Base-by-base conservation (phyloP, 2,329 filamentous ascomycete genomes). In the Epichloe sylvatica region DNA sequence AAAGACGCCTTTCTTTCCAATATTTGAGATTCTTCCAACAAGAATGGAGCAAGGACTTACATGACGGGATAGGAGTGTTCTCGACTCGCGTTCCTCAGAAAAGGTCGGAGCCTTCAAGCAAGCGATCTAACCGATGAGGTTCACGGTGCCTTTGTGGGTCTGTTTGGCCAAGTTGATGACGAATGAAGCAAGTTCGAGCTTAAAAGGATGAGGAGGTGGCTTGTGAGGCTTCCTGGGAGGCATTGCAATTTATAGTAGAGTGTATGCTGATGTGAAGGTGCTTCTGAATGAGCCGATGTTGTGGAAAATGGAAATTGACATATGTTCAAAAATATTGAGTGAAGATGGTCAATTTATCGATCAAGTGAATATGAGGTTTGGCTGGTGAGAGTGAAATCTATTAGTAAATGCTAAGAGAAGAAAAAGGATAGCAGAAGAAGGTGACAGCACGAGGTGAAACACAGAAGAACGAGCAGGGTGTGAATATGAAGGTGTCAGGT, bases 41-140 rank as follows among this genome's bases (percentile, higher is more conserved):
- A 30, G 8, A 30, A 30, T 30, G 25, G 25, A 11, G 3, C 35
- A 17, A 8, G 33, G 6, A 21, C 46, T 52, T 30, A 56, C 25
- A 35, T 39, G 39, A 30, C 5, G 39, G 36, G 6, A 41, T 51
- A 79, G 77, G 78, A 95, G 64, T 95, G 85, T 62, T 96, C 91
- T 19, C 78, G 87, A 46, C 71, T 90, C 52, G 92, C 92, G 0
- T 98, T 94, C 67, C 74, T 78, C 58, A 86, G 90, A 65, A 86
- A 83, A 60, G 91, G 92, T 1, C 78, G 92, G 55, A 88, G 86
- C 62, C 69, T 98, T 62, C 92, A 97, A 70, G 92, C 92, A 1
- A 89, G 86, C 57, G 92, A 97, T 67, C 69, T 98, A 62, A 96
- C 91, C 0, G 88, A 92, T 17, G 84, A 95, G 67, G 85, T 98